Evolutionary conservation across 2,329 filamentous ascomycete genomes (phyloP), one percentile per base, ranked within the genome.

Genomic region (Verticillium tricorpus): DNA sequence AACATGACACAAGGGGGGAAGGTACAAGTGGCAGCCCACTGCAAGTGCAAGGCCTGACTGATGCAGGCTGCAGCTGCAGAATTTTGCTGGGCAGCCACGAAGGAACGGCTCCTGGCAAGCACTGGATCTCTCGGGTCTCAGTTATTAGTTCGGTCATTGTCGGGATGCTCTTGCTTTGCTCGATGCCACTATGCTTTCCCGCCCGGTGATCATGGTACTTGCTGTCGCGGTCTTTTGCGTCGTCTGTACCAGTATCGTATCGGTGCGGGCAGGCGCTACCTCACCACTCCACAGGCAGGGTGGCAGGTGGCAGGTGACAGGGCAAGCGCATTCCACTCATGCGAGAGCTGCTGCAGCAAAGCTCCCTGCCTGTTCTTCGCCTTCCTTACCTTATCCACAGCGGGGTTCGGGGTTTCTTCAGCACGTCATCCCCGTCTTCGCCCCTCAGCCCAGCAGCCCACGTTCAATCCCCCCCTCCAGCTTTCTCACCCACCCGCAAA

Each of bases 401-500:
- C 45, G 45, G 45, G 45, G 45, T 50, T 50, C n/a, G 45, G 45
- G 45, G 45, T 50, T 58, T 58, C 57, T 45, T 58, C 57, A 58
- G 57, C 57, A 58, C 57, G 57, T 58, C 57, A 58, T 58, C 37
- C 37, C 25, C 57, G 31, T 58, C 32, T 25, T 50, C 45, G n/a
- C 45, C 45, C 45, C 45, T 22, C 40, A 12, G 45, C n/a, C 45
- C 19, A n/a, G 12, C 45, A 50, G 9, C n/a, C 45, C 45, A 50
- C 17, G 19, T 50, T 22, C 22, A 19, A 11, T 50, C 19, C 17
- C 39, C 39, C 25, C 39, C 45, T 50, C 45, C 45, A 50, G 45
- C 19, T 50, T 22, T 50, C 45, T 50, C 12, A 8, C 8, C 45
- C 45, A n/a, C 22, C 19, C n/a, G 5, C n/a, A n/a, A 22, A 50